A percentile compares a stretch with the other conserved stretches of the same genome.
phyloP scores from a whole-genome alignment of 129 eudicot genomes.

The Lactuca saligna region DNA sequence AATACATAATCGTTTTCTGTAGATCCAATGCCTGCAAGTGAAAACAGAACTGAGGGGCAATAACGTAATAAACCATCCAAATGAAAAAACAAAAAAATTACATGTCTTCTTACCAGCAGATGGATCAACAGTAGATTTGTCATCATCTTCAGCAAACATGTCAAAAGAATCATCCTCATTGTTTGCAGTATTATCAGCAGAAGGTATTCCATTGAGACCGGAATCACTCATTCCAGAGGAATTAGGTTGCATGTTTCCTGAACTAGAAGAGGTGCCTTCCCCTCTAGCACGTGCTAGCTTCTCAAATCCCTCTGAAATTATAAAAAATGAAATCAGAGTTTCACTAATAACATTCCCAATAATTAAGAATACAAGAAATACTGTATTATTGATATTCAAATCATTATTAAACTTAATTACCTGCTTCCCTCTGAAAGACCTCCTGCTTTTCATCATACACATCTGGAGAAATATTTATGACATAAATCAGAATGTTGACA shows the following conservation, averaged over 20 bases:
- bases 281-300: slow-evolving; percentile 70
- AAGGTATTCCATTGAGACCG: slow-evolving; percentile 24
- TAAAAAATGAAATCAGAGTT: background rate
- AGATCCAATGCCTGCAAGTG: slow-evolving; percentile 50
- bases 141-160: slow-evolving; percentile 90
- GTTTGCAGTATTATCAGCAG: slow-evolving; percentile 22
- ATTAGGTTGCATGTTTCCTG: slow-evolving; percentile 33
- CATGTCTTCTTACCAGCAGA: slow-evolving; percentile 28
- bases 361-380: no score
- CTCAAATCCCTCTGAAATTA: slow-evolving; percentile 84
- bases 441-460: slow-evolving; percentile 89
- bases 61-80: background rate
- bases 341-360: background rate
- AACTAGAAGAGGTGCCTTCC: slow-evolving; percentile 45
- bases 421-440: slow-evolving; percentile 93
- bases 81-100: background rate
- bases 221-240: slow-evolving; percentile 14
- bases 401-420: slow-evolving; percentile 21
- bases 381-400: no score
- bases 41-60: slow-evolving; percentile 3
- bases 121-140: slow-evolving; percentile 37
- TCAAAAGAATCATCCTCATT: slow-evolving; percentile 54
- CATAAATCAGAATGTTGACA: slow-evolving; percentile 7
- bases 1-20: slow-evolving; percentile 61
- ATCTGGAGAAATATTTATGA: slow-evolving; percentile 45